phyloP scores from a whole-genome alignment of 768 basidiomycete genomes.

The Kwoniella bestiolae region DNA sequence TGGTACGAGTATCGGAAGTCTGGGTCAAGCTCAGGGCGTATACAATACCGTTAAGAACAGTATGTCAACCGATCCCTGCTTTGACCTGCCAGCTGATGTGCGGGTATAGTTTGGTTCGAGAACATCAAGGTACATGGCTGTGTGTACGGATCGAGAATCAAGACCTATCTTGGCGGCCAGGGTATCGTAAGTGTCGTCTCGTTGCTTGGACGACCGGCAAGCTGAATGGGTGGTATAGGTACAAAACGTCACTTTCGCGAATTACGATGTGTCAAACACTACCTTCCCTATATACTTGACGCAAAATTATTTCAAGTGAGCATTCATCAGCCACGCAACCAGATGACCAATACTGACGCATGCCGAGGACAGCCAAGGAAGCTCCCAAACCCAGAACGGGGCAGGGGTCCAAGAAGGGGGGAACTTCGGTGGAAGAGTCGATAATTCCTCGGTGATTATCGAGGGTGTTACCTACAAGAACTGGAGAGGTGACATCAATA shows the following conservation, averaged over 20 bases:
- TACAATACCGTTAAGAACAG: constrained; percentile 60
- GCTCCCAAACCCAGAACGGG: constrained; percentile 32
- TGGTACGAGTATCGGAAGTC: constrained; percentile 62
- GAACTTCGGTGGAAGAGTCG: constrained; percentile 32
- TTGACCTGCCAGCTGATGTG: too few relatives aligned
- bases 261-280: constrained; percentile 61
- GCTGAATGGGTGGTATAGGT: constrained; percentile 7
- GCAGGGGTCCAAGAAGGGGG: constrained; percentile 28
- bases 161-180: constrained; percentile 63
- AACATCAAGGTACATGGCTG: constrained; percentile 64
- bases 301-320: constrained; percentile 59
- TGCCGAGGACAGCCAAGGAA: constrained; percentile 22
- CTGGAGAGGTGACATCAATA: constrained; percentile 40
- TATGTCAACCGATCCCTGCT: too few relatives aligned
- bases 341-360: not conserved
- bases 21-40: constrained; percentile 60
- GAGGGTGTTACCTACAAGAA: constrained; percentile 37
- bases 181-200: constrained; percentile 57
- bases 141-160: constrained; percentile 63
- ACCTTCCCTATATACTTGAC: constrained; percentile 63
- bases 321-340: too few relatives aligned
- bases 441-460: constrained; percentile 43
- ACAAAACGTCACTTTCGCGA: constrained; percentile 62
- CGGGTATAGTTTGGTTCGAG: constrained; percentile 61
- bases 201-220: not conserved